Percentiles rank a stretch among this genome's conserved stretches.
phyloP scores from a whole-genome alignment of 2,329 filamentous ascomycete genomes.

The Colletotrichum sp. region DNA sequence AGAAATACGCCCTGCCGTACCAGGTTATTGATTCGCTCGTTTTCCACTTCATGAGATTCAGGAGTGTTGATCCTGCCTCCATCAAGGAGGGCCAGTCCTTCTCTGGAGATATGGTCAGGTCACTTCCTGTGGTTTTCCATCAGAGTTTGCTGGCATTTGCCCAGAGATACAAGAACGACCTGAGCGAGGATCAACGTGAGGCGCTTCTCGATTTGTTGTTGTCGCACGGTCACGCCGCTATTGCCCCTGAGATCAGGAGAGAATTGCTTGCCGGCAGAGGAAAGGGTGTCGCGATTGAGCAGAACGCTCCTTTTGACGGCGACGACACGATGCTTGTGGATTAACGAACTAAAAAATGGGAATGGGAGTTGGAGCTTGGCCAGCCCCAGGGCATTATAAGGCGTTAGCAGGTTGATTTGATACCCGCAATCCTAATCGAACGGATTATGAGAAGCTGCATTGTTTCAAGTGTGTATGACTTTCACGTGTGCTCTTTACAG shows the following conservation, averaged over 20 bases:
- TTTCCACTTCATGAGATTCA: conserved; percentile 94
- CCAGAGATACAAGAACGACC: conserved; percentile 92
- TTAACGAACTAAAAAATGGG: conserved; percentile 27
- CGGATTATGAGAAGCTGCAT: conserved; percentile 14
- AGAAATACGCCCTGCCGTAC: conserved; percentile 95
- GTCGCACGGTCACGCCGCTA: conserved; percentile 82
- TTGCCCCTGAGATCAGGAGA: conserved; percentile 88
- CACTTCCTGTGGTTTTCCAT: conserved; percentile 94
- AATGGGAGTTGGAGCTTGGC: conserved; percentile 17
- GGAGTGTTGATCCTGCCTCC: conserved; percentile 67
- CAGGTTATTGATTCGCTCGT: conserved; percentile 94
- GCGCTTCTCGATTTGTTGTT: conserved; percentile 87
- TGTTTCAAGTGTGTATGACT: not conserved
- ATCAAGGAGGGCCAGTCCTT: conserved; percentile 54
- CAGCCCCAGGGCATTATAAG: conserved; percentile 17
- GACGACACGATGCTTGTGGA: conserved; percentile 93
- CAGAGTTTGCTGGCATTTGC: conserved; percentile 92
- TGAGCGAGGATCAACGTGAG: conserved; percentile 94
- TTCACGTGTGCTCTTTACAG: not conserved
- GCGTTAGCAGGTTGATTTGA: conserved; percentile 24
- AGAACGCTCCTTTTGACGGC: conserved; percentile 64
- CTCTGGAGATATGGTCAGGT: conserved; percentile 55
- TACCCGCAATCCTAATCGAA: conserved; percentile 22
- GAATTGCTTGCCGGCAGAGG: conserved; percentile 89
- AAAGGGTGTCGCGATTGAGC: conserved; percentile 75